These are phyloP conservation scores for Acanthamoeba royreba DNA, from an alignment of 208 protist species.

Conservation along the genomic window DNA sequence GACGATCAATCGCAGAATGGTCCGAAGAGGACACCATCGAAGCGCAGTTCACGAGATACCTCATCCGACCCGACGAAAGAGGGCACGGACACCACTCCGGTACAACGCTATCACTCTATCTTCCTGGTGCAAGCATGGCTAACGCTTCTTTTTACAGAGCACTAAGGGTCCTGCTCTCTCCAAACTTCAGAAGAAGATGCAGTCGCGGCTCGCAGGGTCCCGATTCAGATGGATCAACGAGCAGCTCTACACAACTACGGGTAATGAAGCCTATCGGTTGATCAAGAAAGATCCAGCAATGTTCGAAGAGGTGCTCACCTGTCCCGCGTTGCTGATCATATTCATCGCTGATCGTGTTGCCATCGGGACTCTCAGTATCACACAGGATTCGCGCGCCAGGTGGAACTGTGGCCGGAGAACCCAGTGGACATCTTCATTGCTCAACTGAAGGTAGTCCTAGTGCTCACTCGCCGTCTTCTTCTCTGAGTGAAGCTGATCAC, in stretches of 20 bases:
- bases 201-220: constrained; percentile 51
- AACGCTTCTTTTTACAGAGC: no score
- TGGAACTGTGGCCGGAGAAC: constrained; percentile 91
- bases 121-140: no score
- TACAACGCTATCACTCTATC: no score
- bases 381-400: constrained; percentile 89
- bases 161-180: neutral
- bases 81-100: neutral
- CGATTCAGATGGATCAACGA: constrained; percentile 79
- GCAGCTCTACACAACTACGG: constrained; percentile 71
- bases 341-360: neutral
- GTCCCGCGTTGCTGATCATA: no score
- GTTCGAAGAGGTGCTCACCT: neutral
- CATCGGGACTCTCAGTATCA: constrained; percentile 84
- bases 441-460: neutral
- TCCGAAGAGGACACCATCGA: neutral
- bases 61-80: neutral
- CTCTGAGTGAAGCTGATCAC: constrained; percentile 85
- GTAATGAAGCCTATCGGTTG: constrained; percentile 2
- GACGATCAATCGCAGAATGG: no score
- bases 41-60: neutral
- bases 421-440: constrained; percentile 87
- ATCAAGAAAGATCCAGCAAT: neutral
- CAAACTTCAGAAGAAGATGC: constrained; percentile 55
- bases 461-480: constrained; percentile 77